These are phyloP conservation scores for Leccinum subgranulosum DNA, from an alignment of 768 basidiomycete genomes.

Conservation along the genomic window DNA sequence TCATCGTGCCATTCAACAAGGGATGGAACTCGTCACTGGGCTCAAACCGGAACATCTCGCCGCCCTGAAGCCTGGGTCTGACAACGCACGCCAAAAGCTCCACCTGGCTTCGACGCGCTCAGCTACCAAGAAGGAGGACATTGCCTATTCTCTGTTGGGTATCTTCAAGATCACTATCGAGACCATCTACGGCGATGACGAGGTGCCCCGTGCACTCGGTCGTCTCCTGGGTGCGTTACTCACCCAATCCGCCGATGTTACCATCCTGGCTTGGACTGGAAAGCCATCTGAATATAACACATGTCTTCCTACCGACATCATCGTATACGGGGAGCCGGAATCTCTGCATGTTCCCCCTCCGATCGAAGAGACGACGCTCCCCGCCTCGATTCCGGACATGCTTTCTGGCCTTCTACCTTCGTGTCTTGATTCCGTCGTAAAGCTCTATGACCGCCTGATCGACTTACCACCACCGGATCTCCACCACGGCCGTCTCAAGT, in stretches of 20 bases:
- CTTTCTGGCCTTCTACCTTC: not conserved
- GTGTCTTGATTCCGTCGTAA: slow-evolving; percentile 4
- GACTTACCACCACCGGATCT: slow-evolving; percentile 11
- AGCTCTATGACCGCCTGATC: slow-evolving; percentile 12
- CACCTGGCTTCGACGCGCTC: slow-evolving; percentile 18
- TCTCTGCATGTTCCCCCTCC: slow-evolving; percentile 4
- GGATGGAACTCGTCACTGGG: slow-evolving; percentile 16
- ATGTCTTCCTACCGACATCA: slow-evolving; percentile 20
- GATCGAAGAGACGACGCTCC: slow-evolving; percentile 6
- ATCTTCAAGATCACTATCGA: slow-evolving; percentile 21
- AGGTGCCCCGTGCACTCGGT: slow-evolving; percentile 19
- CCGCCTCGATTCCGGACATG: slow-evolving; percentile 1
- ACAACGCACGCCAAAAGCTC: slow-evolving; percentile 15
- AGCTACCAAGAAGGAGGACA: slow-evolving; percentile 25
- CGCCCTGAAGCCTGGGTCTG: slow-evolving; percentile 12
- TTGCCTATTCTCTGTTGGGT: slow-evolving; percentile 26
- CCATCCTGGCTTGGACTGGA: slow-evolving; percentile 19
- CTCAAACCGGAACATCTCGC: slow-evolving; percentile 10
- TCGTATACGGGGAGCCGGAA: slow-evolving; percentile 11
- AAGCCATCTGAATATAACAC: slow-evolving; percentile 22
- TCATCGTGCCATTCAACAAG: slow-evolving; percentile 15
- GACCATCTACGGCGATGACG: slow-evolving; percentile 22
- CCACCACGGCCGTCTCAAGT: slow-evolving; percentile 13
- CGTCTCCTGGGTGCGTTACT: slow-evolving; percentile 20
- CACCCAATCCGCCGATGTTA: slow-evolving; percentile 12